These are phyloP conservation scores for Blastobotrys illinoisensis DNA, from an alignment of 1,139 yeast species.

Conservation along the genomic window DNA sequence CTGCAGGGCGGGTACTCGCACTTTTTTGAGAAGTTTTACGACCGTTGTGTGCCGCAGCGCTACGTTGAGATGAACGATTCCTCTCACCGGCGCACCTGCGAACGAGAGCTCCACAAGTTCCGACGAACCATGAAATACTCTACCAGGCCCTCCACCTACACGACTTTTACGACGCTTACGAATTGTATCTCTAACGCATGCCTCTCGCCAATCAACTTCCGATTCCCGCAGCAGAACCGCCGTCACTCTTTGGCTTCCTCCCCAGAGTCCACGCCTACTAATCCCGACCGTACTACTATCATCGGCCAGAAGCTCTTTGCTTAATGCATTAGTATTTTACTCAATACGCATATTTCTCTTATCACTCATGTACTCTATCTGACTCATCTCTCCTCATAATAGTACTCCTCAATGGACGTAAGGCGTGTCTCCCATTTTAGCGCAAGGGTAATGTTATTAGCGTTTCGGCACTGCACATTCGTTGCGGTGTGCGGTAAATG, in stretches of 20 bases:
- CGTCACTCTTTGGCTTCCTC: neutral
- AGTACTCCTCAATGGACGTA: no score
- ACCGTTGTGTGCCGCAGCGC: slow-evolving; percentile 63
- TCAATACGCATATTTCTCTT: neutral
- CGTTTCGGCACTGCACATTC: no score
- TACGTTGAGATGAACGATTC: slow-evolving; percentile 86
- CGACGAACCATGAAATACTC: slow-evolving; percentile 33
- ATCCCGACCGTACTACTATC: no score
- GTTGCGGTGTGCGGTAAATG: no score
- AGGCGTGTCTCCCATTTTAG: no score
- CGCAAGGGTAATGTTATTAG: no score
- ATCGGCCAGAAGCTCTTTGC: slow-evolving; percentile 9
- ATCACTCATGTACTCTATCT: no score
- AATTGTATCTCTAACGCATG: neutral
- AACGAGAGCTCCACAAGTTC: slow-evolving; percentile 63
- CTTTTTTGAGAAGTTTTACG: slow-evolving; percentile 54
- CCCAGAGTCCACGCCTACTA: neutral
- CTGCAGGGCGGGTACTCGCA: slow-evolving; percentile 87
- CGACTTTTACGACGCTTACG: neutral
- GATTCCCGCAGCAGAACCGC: slow-evolving; percentile 4
- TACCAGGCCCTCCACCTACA: neutral
- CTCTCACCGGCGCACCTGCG: slow-evolving; percentile 60
- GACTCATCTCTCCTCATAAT: no score
- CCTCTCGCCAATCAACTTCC: slow-evolving; percentile 9
- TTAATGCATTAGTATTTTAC: neutral